Evolutionary conservation across 1,139 yeast species (phyloP).

Genomic region (Saccharomyces pastorianus): DNA sequence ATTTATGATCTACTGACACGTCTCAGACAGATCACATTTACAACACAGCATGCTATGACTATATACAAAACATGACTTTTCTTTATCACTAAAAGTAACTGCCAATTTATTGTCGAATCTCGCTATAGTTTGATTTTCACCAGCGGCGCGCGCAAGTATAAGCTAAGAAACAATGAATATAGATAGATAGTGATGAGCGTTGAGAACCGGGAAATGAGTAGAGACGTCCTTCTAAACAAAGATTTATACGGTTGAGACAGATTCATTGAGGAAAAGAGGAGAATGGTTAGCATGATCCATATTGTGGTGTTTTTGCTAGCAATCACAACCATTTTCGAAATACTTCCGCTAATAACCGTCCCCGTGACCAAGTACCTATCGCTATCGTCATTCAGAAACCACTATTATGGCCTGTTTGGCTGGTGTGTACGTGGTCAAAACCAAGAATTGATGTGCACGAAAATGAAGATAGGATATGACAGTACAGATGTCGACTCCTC

Average conservation of each 20-base stretch:
- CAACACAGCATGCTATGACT: not conserved
- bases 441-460: slow-evolving; percentile 33
- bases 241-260: not conserved
- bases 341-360: slow-evolving; percentile 35
- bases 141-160: not conserved
- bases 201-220: not conserved
- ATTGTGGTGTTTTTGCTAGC: slow-evolving; percentile 2
- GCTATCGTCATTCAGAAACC: slow-evolving; percentile 42
- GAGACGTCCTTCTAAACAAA: not conserved
- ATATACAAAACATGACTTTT: not conserved
- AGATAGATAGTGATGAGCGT: not conserved
- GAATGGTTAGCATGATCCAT: not conserved
- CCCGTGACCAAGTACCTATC: slow-evolving; percentile 46
- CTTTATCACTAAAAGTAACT: not conserved
- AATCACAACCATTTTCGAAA: slow-evolving; percentile 16
- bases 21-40: not conserved
- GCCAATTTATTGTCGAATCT: not conserved
- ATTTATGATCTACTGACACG: no score
- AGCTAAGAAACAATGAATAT: not conserved
- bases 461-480: slow-evolving; percentile 34
- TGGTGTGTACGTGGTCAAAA: slow-evolving; percentile 51
- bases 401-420: slow-evolving; percentile 79
- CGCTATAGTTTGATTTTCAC: not conserved
- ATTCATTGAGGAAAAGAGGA: not conserved
- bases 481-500: slow-evolving; percentile 26